phyloP scores from a whole-genome alignment of 495 filamentous ascomycete species.

The Penicillium waksmanii region DNA sequence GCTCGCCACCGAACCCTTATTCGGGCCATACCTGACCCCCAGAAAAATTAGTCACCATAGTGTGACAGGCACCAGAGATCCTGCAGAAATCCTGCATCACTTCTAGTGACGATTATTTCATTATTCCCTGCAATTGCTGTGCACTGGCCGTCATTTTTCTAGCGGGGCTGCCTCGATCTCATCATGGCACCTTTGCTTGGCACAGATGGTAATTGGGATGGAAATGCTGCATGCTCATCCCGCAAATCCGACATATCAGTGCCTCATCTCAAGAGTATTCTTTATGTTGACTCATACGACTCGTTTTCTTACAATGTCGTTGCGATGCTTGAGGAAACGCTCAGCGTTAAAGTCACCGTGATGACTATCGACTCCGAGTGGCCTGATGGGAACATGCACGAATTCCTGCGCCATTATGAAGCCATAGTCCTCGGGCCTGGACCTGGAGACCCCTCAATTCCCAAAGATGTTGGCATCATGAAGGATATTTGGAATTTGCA shows the following conservation, averaged over 20 bases:
- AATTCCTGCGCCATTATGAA: conserved; percentile 63
- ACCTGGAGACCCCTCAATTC: conserved; percentile 64
- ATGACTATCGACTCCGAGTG: conserved; percentile 70
- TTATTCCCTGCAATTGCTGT: not conserved
- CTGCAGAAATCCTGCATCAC: no score
- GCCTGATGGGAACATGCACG: conserved; percentile 44
- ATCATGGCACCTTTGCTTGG: conserved; percentile 44
- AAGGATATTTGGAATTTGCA: conserved; percentile 71
- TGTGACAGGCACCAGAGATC: not conserved
- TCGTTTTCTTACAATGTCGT: conserved; percentile 96
- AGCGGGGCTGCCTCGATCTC: conserved; percentile 9
- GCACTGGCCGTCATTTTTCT: not conserved
- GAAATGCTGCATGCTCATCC: conserved; percentile 7
- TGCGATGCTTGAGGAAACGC: conserved; percentile 67
- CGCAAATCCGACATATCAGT: conserved; percentile 1
- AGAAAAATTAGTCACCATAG: conserved; percentile 2
- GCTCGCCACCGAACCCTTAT: conserved; percentile 12
- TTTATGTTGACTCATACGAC: conserved; percentile 93
- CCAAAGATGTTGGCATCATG: conserved; percentile 78
- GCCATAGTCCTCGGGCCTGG: conserved; percentile 83
- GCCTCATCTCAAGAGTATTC: conserved; percentile 52
- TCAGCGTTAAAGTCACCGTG: conserved; percentile 67
- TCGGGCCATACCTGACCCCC: conserved; percentile 12
- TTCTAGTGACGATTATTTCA: not conserved
- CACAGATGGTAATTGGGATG: conserved; percentile 25